Evolutionary conservation across 2,329 filamentous ascomycete genomes (phyloP).

Genomic region (Trichoderma harzianum): DNA sequence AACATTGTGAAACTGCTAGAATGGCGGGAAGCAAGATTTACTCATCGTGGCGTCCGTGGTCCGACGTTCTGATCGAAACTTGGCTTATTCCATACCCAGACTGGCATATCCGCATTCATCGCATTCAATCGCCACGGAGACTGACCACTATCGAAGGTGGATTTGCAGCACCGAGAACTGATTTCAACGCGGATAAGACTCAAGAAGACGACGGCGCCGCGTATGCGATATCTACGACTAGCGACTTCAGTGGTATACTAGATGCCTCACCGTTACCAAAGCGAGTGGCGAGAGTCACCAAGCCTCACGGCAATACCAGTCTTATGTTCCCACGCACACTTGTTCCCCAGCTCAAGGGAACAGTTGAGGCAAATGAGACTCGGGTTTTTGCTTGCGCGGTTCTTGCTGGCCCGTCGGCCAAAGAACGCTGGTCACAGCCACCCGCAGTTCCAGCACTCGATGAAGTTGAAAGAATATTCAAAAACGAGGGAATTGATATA

Average conservation of each 20-base stretch:
- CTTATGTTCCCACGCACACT: conserved; percentile 15
- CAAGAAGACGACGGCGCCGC: background rate
- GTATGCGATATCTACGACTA: background rate
- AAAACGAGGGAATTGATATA: background rate
- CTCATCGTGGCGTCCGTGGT: background rate
- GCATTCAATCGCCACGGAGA: conserved; percentile 8
- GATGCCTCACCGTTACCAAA: background rate
- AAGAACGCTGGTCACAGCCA: background rate
- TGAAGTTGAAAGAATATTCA: background rate
- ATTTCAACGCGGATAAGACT: background rate
- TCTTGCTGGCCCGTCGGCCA: background rate
- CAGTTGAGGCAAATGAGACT: background rate
- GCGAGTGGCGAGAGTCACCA: background rate
- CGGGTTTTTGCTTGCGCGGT: background rate
- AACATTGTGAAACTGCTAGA: background rate
- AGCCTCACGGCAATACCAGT: conserved; percentile 13
- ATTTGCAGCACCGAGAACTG: conserved; percentile 8
- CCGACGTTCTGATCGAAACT: background rate
- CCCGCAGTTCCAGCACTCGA: background rate
- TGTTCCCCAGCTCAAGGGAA: conserved; percentile 11
- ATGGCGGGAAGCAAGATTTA: conserved; percentile 4
- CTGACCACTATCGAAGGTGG: conserved; percentile 7
- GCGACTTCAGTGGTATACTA: background rate
- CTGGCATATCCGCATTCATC: conserved; percentile 12
- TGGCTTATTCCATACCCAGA: conserved; percentile 8